Conservation (phyloP, 2,329 filamentous ascomycete species). For the Colletotrichum eremochloae region DNA sequence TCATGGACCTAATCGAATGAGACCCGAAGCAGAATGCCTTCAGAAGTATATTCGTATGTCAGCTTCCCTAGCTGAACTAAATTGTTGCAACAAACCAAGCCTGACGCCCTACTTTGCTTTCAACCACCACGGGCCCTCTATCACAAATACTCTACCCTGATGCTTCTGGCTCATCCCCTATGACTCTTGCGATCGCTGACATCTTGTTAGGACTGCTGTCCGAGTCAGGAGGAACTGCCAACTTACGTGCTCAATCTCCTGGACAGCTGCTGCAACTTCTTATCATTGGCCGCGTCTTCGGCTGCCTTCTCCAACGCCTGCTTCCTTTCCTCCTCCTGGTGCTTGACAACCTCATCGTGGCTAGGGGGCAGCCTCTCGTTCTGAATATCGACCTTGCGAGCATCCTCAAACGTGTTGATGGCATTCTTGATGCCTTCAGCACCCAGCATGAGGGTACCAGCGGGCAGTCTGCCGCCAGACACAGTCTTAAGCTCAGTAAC, state of each 20-base stretch:
- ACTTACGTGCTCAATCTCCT: constrained; percentile 96
- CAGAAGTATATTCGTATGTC: constrained; percentile 35
- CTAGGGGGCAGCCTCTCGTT: constrained; percentile 95
- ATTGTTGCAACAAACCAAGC: constrained; percentile 33
- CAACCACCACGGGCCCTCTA: constrained; percentile 29
- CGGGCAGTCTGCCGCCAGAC: constrained; percentile 89
- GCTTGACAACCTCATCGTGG: constrained; percentile 89
- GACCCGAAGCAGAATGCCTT: constrained; percentile 19
- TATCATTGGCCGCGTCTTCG: constrained; percentile 92
- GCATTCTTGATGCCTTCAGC: constrained; percentile 99
- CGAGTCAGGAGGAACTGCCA: constrained; percentile 41
- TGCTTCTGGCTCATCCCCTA: constrained; percentile 26
- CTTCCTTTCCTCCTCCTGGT: constrained; percentile 83
- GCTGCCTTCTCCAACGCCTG: constrained; percentile 88
- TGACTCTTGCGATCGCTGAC: constrained; percentile 52
- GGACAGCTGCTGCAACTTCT: constrained; percentile 86
- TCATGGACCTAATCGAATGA: constrained; percentile 2
- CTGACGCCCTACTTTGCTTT: constrained; percentile 38
- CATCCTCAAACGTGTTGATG: constrained; percentile 96
- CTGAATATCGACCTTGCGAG: constrained; percentile 94
- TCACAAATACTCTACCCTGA: constrained; percentile 26
- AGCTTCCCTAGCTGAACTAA: constrained; percentile 35
- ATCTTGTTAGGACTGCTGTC: neutral
- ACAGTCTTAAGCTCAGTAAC: constrained; percentile 99
- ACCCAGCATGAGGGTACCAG: constrained; percentile 96